Base-by-base conservation (phyloP, 2,329 filamentous ascomycete genomes). In the Chrysosporium keratinophilum region DNA sequence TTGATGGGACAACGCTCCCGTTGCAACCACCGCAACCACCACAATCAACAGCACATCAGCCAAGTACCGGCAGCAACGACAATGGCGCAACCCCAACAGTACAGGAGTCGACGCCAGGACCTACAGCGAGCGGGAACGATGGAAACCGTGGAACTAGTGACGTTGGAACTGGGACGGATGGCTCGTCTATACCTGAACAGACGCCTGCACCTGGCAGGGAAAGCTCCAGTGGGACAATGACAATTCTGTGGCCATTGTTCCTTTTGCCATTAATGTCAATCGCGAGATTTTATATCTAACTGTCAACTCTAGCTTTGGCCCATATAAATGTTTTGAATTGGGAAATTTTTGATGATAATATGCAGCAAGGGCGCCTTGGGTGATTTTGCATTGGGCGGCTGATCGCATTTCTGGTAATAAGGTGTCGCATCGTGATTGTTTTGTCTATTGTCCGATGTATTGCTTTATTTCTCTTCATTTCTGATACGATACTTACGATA, bases 1-100 rank as follows among this genome's bases (percentile, higher is more conserved):
- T 39, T 41, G 15, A 23, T 5, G 48, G 48, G n/a, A 57, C 52
- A 11, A 49, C 52, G 9, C 19, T 56, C 17, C 45, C 17, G 10
- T 12, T 53, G 20, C n/a, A 19, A 14, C 39, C 23, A 47, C 10
- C 33, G 20, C n/a, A 19, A 14, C 39, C 23, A 47, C 10, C 33
- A 20, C 15, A 12, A 15, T 1, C 50, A 12, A 39, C 23, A 40
- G 17, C 19, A 35, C 1, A 19, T n/a, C 20, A 23, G 41, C 11
- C 11, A n/a, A 23, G 10, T 3, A 4, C 44, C 7, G 23, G 42
- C 31, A 12, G 40, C 9, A 23, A 39, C 28, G 28, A 28, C 17
- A 6, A 45, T 35, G n/a, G 6, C 33, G 28, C 43, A 20, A 40
- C 42, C 11, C 17, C 20, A 28, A 52, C 49, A 9, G 6, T 23